A percentile compares a stretch with the other conserved stretches of the same genome.
Conservation (phyloP, 495 filamentous ascomycete species). For the Trichoderma orchidacearum region DNA sequence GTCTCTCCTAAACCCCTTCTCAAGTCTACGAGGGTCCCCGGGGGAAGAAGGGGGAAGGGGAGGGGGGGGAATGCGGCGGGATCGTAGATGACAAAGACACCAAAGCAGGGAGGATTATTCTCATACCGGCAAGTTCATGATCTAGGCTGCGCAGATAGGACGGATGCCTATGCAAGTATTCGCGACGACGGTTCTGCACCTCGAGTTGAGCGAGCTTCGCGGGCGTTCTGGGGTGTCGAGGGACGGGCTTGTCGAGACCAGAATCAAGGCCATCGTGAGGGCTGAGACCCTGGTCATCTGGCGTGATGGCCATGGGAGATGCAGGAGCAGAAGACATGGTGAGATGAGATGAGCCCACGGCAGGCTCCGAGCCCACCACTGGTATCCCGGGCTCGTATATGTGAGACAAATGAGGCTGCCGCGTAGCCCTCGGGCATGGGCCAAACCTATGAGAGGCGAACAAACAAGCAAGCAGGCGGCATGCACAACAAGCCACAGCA, state of each 20-base stretch:
- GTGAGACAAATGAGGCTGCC: not conserved
- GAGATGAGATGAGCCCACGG: no score
- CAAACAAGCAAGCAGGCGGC: no score
- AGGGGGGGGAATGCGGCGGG: not conserved
- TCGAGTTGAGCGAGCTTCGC: constrained; percentile 19
- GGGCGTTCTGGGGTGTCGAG: constrained; percentile 20
- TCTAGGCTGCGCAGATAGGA: constrained; percentile 24
- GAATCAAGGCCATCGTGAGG: no score
- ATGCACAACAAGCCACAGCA: not conserved
- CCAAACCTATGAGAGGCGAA: not conserved
- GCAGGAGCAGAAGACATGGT: not conserved
- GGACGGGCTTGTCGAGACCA: constrained; percentile 28
- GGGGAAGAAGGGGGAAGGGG: not conserved
- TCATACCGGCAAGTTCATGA: constrained; percentile 29
- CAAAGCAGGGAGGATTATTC: not conserved
- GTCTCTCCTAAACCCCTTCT: no score
- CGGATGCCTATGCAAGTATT: constrained; percentile 25
- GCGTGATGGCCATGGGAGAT: not conserved
- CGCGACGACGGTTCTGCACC: constrained; percentile 26
- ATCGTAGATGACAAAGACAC: not conserved
- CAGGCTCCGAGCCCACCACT: no score
- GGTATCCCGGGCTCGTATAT: no score
- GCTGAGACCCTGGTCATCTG: not conserved
- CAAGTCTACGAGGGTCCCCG: no score
- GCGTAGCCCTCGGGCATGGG: not conserved